Evolutionary conservation across 176 grass and related monocot species (phyloP).

Genomic region (Aegilops umbellulata): DNA sequence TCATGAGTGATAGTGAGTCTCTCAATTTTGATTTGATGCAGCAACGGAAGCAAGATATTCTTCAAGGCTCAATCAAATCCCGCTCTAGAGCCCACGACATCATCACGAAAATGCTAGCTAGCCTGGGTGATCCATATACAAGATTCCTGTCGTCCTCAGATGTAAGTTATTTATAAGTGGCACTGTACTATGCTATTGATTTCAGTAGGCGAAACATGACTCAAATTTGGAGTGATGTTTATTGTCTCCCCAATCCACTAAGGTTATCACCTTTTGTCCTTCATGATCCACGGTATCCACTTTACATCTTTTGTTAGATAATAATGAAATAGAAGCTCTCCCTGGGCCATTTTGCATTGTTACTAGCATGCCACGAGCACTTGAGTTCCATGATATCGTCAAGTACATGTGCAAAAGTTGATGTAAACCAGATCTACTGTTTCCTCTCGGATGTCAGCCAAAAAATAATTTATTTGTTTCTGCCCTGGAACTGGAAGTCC

Average conservation of each 20-base stretch:
- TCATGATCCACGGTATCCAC: neutral
- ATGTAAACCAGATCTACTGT: neutral
- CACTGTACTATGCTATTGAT: neutral
- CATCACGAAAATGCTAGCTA: constrained; percentile 81
- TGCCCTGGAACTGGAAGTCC: neutral
- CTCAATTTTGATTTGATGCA: constrained; percentile 31
- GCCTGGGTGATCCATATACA: constrained; percentile 84
- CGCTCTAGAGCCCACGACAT: constrained; percentile 81
- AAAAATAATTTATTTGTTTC: neutral
- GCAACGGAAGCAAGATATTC: constrained; percentile 79
- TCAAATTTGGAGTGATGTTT: neutral
- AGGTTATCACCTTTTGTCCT: neutral
- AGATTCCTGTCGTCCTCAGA: constrained; percentile 83
- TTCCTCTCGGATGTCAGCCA: neutral
- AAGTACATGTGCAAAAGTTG: neutral
- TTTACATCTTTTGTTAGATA: neutral
- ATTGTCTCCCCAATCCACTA: neutral
- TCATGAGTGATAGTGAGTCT: constrained; percentile 7
- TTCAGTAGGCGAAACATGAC: neutral
- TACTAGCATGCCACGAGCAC: neutral
- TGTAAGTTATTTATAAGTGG: constrained; percentile 44
- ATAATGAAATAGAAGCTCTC: neutral
- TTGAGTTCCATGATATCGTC: neutral
- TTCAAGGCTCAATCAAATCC: constrained; percentile 67
- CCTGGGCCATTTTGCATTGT: neutral